Base-by-base conservation (phyloP, 2,329 filamentous ascomycete genomes). In the Ceratocystis variospora region DNA sequence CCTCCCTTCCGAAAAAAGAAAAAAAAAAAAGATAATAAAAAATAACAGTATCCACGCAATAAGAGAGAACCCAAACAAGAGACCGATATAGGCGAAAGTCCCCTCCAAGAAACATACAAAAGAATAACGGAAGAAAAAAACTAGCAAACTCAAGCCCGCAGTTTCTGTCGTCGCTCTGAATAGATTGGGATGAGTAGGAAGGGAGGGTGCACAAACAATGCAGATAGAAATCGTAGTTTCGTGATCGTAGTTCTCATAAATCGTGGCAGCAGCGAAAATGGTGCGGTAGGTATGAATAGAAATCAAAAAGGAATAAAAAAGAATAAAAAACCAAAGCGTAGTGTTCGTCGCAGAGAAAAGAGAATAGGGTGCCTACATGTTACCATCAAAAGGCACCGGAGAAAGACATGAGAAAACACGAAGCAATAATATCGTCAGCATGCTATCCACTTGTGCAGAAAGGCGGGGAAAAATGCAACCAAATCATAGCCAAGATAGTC, bases 211-310 rank as follows among this genome's bases (percentile, higher is more conserved):
- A 25, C 17, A 59, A 59, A 59, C 31, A 59, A 59, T 12, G 53
- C 37, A 64, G 53, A 55, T 37, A 37, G 55, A 59, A 59, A 59
- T 59, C 55, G 55, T 59, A 31, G 55, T 59, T 59, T 59, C 48
- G 63, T 64, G 31, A 64, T 64, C 63, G 50, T 64, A 64, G 50
- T 57, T 64, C 53, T 64, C 63, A 57, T 64, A 64, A 64, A 64
- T 64, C 63, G 50, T 64, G n/a, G 48, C 7, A 48, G 45, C n/a
- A 65, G 66, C 41, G 41, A 63, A 61, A 55, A 31, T 37, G 66
- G 19, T 15, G 37, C 37, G 37, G 37, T 41, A 41, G 37, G 37
- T 41, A 41, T 41, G 61, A 65, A 48, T n/a, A 31, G 62, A 66
- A 15, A 63, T 48, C 19, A 22, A 19, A 37, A 50, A 44, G 45